Percentiles rank a stretch among this genome's conserved stretches.
Conservation (phyloP, 208 protist species). For the Crithidia mellificae region DNA sequence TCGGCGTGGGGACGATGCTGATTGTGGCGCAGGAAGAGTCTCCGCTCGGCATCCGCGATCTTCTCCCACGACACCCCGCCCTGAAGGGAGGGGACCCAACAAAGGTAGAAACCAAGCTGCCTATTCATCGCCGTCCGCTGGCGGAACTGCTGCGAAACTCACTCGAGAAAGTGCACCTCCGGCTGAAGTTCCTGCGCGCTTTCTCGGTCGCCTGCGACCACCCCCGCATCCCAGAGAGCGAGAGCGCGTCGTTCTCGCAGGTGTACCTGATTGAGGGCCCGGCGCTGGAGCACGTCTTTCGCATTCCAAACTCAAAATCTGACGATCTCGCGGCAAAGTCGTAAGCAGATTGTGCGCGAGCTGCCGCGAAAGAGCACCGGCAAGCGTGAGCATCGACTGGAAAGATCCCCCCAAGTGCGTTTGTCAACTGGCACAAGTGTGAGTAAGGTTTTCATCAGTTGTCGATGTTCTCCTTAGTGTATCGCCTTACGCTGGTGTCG, state of each 20-base stretch:
- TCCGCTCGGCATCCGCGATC: slow-evolving; percentile 64
- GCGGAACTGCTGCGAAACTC: slow-evolving; percentile 43
- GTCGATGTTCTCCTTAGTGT: too few relatives aligned
- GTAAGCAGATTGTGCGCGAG: too few relatives aligned
- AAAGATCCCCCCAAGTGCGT: too few relatives aligned
- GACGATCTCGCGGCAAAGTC: neutral
- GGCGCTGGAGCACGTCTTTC: slow-evolving; percentile 36
- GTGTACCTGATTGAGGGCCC: slow-evolving; percentile 63
- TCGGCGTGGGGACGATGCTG: slow-evolving; percentile 63
- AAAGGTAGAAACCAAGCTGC: slow-evolving; percentile 10
- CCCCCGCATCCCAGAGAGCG: slow-evolving; percentile 57
- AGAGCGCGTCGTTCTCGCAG: slow-evolving; percentile 61
- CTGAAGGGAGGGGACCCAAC: slow-evolving; percentile 4
- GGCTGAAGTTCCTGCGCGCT: slow-evolving; percentile 54
- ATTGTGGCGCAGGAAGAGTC: slow-evolving; percentile 71
- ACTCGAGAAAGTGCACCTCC: slow-evolving; percentile 49
- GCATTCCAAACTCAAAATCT: slow-evolving; percentile 9
- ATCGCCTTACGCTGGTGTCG: too few relatives aligned
- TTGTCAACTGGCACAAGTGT: too few relatives aligned
- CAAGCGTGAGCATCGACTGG: too few relatives aligned
- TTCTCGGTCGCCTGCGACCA: slow-evolving; percentile 75
- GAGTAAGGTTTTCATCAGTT: too few relatives aligned
- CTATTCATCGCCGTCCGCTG: slow-evolving; percentile 32
- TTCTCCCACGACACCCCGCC: slow-evolving; percentile 26
- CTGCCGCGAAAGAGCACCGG: too few relatives aligned